Evolutionary conservation across 1,139 yeast genomes (phyloP).

Genomic region (Magnusiomyces starmeri): DNA sequence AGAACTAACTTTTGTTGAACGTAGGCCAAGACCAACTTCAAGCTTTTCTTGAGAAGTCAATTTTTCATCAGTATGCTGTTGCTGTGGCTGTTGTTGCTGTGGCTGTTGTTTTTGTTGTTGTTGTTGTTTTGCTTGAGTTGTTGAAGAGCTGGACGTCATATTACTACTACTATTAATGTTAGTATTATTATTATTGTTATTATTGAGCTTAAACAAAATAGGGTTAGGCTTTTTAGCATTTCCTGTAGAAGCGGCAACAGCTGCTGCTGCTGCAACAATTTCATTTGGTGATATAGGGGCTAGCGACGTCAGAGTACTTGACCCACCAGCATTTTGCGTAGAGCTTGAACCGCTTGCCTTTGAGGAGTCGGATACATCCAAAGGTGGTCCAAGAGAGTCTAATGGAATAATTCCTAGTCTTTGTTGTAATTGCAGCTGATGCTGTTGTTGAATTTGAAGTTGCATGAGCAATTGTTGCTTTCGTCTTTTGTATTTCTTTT

Average conservation of each 20-base stretch:
- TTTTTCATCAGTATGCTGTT: not conserved
- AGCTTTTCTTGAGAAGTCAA: constrained; percentile 15
- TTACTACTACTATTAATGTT: too few species aligned
- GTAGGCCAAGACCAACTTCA: constrained; percentile 15
- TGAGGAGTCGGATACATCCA: too few species aligned
- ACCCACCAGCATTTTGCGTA: not conserved
- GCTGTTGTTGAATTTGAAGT: not conserved
- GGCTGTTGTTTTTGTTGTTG: not conserved
- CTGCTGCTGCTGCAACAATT: not conserved
- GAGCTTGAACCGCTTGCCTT: not conserved
- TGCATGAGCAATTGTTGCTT: not conserved
- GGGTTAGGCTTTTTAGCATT: not conserved
- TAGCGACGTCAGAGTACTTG: not conserved
- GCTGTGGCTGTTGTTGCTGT: not conserved
- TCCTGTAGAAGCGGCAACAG: not conserved
- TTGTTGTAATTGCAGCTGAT: not conserved
- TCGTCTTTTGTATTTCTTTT: not conserved
- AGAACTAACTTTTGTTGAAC: not conserved
- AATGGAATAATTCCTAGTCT: not conserved
- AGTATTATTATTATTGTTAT: too few species aligned
- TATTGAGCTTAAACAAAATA: not conserved
- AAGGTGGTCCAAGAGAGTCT: not conserved
- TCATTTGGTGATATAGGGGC: not conserved
- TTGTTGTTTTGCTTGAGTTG: not conserved
- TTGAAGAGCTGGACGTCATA: not conserved